Base-by-base conservation (phyloP, 805 yeast species). In the Candida quercuum region DNA sequence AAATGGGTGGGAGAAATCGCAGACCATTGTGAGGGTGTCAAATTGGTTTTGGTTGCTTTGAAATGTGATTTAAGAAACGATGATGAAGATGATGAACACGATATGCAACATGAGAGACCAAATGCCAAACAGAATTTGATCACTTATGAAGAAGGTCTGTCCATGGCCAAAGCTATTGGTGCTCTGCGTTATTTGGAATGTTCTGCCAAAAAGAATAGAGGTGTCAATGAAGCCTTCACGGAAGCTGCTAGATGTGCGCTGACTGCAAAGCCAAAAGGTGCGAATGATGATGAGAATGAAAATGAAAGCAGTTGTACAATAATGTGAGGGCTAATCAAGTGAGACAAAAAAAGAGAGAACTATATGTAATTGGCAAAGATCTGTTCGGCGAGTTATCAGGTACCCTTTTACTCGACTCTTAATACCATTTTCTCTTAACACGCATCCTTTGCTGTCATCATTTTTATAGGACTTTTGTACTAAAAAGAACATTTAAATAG, bases 171-270 rank as follows among this genome's bases (percentile, higher is more conserved):
- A 56, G 77, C 77, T 57, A 85, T 93, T 31, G 97, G 97, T 18
- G 98, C 99, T 1, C 69, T 89, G 52, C 76, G 98, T 54, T 93
- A 93, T 60, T 71, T 93, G 56, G 99, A 93, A 63, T 93, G 99
- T 65, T 86, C 96, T 20, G 98, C 99, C 6, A 93, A 89, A 69
- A 81, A 83, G 60, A 91, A 89, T 62, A 77, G 95, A 56, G 99
- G 99, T 48, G 99, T 93, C n/a, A 93, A 94, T 56, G 99, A 93
- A 66, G 98, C 97, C 9, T 93, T 93, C 59, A 88, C 97, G 0
- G 99, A 93, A 64, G 99, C 98, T 31, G 96, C 98, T 7, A 80
- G 99, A 60, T 89, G 95, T 55, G 98, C 97, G 3, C 71, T 91
- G 49, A 81, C 85, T 45, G 95, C 95, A 12, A 86, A 78, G 56